These are phyloP conservation scores for Metschnikowia kofuensis DNA, from an alignment of 805 yeast genomes.

Conservation along the genomic window DNA sequence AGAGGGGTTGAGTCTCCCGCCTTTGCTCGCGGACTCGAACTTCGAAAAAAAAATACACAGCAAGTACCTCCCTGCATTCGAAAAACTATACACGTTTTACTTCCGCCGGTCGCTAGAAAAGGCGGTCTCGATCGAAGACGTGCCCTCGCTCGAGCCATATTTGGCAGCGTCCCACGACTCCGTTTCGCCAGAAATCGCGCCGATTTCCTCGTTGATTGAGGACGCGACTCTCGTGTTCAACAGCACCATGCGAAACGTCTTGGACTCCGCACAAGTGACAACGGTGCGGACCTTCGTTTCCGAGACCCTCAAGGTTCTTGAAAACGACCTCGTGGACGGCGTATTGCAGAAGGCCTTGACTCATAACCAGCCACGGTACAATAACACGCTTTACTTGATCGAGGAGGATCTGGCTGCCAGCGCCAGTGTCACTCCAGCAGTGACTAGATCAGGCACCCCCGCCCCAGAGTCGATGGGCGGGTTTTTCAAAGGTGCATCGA, in stretches of 20 bases:
- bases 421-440: conserved; percentile 18
- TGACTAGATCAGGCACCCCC: conserved; percentile 31
- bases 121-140: conserved; percentile 74
- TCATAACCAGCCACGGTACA: conserved; percentile 42
- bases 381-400: conserved; percentile 23
- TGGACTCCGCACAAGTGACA: conserved; percentile 67
- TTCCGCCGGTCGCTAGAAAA: conserved; percentile 77
- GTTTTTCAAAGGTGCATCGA: conserved; percentile 43
- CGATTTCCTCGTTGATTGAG: conserved; percentile 81
- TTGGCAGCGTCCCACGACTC: conserved; percentile 21
- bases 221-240: conserved; percentile 76
- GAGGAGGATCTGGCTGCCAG: not conserved
- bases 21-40: conserved; percentile 50
- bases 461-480: conserved; percentile 35
- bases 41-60: conserved; percentile 54
- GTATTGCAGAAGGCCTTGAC: conserved; percentile 33
- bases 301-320: conserved; percentile 57
- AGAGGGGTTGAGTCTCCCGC: conserved; percentile 42
- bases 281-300: conserved; percentile 54
- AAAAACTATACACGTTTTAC: conserved; percentile 60
- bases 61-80: conserved; percentile 60
- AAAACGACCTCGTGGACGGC: conserved; percentile 60
- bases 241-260: conserved; percentile 58
- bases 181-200: conserved; percentile 52
- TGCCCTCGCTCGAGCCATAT: conserved; percentile 52